Evolutionary conservation across 2,329 filamentous ascomycete species (phyloP), one percentile per base, ranked within the genome.

Genomic region (Claviceps sp.): DNA sequence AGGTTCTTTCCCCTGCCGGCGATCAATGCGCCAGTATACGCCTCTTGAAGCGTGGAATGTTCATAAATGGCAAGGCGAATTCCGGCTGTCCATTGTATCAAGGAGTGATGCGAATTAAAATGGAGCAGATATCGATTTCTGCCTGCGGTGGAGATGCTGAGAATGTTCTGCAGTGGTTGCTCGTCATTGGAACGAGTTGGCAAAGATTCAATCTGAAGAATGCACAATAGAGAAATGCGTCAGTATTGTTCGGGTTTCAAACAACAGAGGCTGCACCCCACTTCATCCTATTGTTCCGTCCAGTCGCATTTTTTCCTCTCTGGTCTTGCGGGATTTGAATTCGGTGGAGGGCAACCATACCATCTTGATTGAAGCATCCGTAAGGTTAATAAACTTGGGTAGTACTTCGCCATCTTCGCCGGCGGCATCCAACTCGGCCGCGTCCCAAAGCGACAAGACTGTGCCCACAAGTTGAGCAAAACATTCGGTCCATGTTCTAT

Each of bases 281-380:
- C n/a, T 37, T 13, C 5, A 24, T 42, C 20, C 34, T 8, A 26
- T 41, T 7, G 16, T 18, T 34, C 4, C n/a, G n/a, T 22, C 49
- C 22, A 22, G 4, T 16, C 20, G 4, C 3, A 14, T 40, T 20
- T 16, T 20, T 20, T 41, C 13, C 49, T 41, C 13, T 4, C 18
- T n/a, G 11, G 16, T 5, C 16, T 43, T 24, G 22, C 48, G 14
- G 2, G 9, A 11, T 37, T 46, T 9, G 30, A 34, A 3, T 30
- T 34, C 2, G 44, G 3, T 1, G 24, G 24, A 6, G 38, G 18
- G 14, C 13, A 43, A 37, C 55, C 69, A 59, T 76, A 96, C 93
- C 89, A 97, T 96, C 69, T 95, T 95, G 60, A 98, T 89, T 0
- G 93, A 95, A 20, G 93, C 93, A 75, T 98, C 93, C 6, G 93